These are phyloP conservation scores for Lactuca saligna DNA, from an alignment of 129 eudicot genomes.

Conservation along the genomic window DNA sequence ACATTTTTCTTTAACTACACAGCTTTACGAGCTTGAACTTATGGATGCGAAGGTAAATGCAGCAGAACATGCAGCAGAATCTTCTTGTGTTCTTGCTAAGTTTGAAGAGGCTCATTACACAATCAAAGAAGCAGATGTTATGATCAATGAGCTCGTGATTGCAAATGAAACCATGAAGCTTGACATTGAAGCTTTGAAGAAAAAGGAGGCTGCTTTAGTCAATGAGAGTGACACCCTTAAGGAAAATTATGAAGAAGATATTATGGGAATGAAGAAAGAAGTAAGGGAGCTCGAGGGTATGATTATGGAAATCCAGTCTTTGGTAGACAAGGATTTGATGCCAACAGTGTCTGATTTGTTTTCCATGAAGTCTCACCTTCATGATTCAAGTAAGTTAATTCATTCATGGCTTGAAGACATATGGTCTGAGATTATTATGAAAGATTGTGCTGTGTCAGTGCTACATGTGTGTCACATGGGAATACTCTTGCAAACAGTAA, in stretches of 20 bases:
- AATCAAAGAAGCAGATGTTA: slow-evolving; percentile 80
- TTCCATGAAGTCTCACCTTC: slow-evolving; percentile 52
- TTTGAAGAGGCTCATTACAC: slow-evolving; percentile 83
- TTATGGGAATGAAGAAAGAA: slow-evolving; percentile 37
- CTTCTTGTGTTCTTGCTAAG: slow-evolving; percentile 65
- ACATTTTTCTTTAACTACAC: slow-evolving; percentile 17
- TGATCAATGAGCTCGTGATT: slow-evolving; percentile 78
- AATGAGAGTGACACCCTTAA: slow-evolving; percentile 42
- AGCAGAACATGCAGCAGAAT: slow-evolving; percentile 72
- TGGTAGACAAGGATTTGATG: slow-evolving; percentile 39
- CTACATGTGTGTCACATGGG: slow-evolving; percentile 88
- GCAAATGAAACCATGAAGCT: slow-evolving; percentile 81
- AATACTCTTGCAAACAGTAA: slow-evolving; percentile 61
- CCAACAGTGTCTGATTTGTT: slow-evolving; percentile 44
- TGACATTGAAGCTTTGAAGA: slow-evolving; percentile 48
- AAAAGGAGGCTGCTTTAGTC: slow-evolving; percentile 33
- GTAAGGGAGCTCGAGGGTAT: slow-evolving; percentile 58
- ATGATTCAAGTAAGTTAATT: slow-evolving; percentile 40
- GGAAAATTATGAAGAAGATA: slow-evolving; percentile 42
- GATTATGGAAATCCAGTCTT: slow-evolving; percentile 42
- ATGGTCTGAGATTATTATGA: slow-evolving; percentile 77
- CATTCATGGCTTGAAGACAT: slow-evolving; percentile 72
- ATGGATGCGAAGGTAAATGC: slow-evolving; percentile 61
- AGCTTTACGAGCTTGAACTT: slow-evolving; percentile 72
- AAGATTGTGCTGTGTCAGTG: slow-evolving; percentile 78